Base-by-base conservation (phyloP, 2,329 filamentous ascomycete genomes). In the Rutstroemia sp. region DNA sequence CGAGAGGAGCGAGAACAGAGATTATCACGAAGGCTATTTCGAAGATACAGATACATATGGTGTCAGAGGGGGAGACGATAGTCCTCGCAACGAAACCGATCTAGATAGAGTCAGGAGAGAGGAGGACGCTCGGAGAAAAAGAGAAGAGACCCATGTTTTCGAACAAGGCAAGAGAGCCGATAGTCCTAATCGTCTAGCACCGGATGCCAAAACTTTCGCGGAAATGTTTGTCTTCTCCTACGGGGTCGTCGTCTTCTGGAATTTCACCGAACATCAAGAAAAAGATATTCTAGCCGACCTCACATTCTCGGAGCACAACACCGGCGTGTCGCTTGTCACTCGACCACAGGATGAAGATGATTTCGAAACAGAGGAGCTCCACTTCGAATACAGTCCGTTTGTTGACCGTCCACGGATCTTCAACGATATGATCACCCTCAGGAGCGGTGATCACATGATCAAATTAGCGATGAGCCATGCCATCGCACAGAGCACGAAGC, bases 181-280 rank as follows among this genome's bases (percentile, higher is more conserved):
- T 57, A 76, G 78, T 67, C 73, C 81, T 23, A 78, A 81, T 69
- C 79, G 82, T 27, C 78, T 89, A 23, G 81, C 81, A 0, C 81
- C 87, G 5, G 83, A 90, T 67, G 82, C 86, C 38, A 85, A 92
- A 67, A 80, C 85, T 56, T 90, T 95, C 68, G 92, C 89, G 44
- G 94, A 99, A 73, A 89, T 97, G 83, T 97, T 96, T 69, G 87
- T 99, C 65, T 97, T 95, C 71, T 92, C 89, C 16, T 99, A 99
- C 68, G 94, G 94, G 19, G 92, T 99, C 0, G 92, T 94, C 0
- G 94, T 99, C 5, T 96, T 99, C 70, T 99, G 94, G 94, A 99
- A 99, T 71, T 96, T 99, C 65, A 92, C 89, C 10, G 92, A 96
- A 71, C 82, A 87, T 62, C 94, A 99, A 70, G 94, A 99, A 71